Evolutionary conservation across 2,329 filamentous ascomycete genomes (phyloP), one percentile per base, ranked within the genome.

Genomic region (Aureobasidium sp.): DNA sequence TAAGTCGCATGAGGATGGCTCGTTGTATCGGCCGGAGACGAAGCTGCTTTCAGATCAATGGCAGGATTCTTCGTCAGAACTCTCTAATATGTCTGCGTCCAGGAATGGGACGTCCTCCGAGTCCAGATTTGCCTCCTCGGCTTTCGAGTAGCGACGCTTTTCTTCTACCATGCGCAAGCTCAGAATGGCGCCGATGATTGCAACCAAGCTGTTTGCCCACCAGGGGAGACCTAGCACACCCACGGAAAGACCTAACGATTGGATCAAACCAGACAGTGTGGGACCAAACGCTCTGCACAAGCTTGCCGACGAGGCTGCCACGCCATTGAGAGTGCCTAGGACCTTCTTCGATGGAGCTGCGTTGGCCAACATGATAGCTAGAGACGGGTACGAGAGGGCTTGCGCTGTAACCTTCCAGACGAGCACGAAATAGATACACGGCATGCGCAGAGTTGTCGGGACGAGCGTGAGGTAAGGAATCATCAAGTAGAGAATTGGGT

Each of bases 381-480:
- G 92, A 69, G 89, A 90, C 12, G 94, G 94, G 74, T 96, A 97
- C 0, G 92, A 88, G 75, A 97, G 87, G 50, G 91, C 92, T 68
- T 93, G 87, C 69, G 94, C 92, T 0, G 91, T 95, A 72, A 95
- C 96, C 76, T 97, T 97, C 87, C 89, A 91, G 67, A 96, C 82
- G 12, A 97, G 82, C 27, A 93, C 80, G 8, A 86, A 69, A 71
- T 92, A 93, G 56, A 96, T 85, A 27, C 88, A 90, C 1, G 85
- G 77, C 77, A 89, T 88, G 64, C 89, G 87, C 44, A 91, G 75
- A 34, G 77, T 77, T 17, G 86, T 80, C 0, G 94, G 93, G 0
- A 97, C 82, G 7, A 97, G 82, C 1, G 94, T 88, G 17, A 97
- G 82, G 75, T 97, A 99, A 0, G 94, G 93, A 2, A 92, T 91